Evolutionary conservation across 1,139 yeast genomes (phyloP), one percentile per base, ranked within the genome.

Genomic region (Zhuliangozyma parablackwelliae): DNA sequence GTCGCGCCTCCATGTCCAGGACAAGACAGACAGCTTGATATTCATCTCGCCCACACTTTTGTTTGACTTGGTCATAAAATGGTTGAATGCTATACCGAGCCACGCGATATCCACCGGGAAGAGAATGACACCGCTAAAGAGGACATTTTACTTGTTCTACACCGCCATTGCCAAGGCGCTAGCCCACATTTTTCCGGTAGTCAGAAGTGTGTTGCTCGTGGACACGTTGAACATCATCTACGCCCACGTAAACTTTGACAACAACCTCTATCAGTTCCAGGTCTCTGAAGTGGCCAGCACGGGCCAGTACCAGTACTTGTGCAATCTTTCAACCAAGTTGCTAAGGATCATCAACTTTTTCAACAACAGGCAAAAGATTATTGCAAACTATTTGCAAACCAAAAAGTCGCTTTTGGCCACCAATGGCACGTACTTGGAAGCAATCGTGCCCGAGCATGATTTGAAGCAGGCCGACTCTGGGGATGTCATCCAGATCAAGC

Each of bases 51-150:
- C 37, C 8, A 26, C 39, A 10, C 23, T 63, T 26, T 44, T 63
- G n/a, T 68, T 61, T 45, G 59, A 65, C 26, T 38, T 67, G 34
- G 35, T 64, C 12, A 56, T 51, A 21, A 53, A 55, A 25, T 69
- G 73, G 70, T 61, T 64, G 39, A 59, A 53, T 29, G 54, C 61
- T 36, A 53, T 57, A 33, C 72, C 74, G 0, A 57, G 65, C 31
- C 63, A 64, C 29, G 56, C 61, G 9, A 45, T 57, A 38, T 50
- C 67, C 2, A 48, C 63, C 31, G 64, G 66, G 2, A 46, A 59
- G 9, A 46, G 46, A 5, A 50, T 56, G 39, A 44, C 57, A 23
- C 64, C 71, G 0, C 48, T 63, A 10, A 65, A 61, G 37, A 59
- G 61, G 37, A 55, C 62, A 3, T 56, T 63, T 33, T 64, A 61